Conservation (phyloP, 2,329 filamentous ascomycete genomes). For the Xylariaceae sp. region DNA sequence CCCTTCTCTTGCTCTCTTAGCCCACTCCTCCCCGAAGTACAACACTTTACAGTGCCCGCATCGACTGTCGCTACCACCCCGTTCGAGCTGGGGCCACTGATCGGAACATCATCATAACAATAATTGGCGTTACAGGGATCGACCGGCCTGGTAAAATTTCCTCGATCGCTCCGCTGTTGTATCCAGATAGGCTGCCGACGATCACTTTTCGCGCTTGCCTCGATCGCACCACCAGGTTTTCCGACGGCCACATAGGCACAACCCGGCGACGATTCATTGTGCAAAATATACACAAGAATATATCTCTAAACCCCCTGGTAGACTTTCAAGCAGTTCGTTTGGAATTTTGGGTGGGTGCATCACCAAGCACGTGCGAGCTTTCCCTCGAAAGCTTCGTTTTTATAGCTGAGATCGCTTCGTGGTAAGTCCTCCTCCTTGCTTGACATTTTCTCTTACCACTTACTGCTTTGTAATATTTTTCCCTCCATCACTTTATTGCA, state of each 20-base stretch:
- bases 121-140: slow-evolving; percentile 17
- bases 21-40: slow-evolving; percentile 4
- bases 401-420: slow-evolving; percentile 20
- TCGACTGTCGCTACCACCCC: slow-evolving; percentile 20
- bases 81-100: slow-evolving; percentile 17
- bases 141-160: slow-evolving; percentile 10
- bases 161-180: slow-evolving; percentile 6
- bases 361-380: slow-evolving; percentile 14
- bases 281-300: slow-evolving; percentile 19
- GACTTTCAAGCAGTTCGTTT: slow-evolving; percentile 17
- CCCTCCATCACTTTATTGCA: no score
- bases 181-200: slow-evolving; percentile 9
- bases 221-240: slow-evolving; percentile 17
- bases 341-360: slow-evolving; percentile 21
- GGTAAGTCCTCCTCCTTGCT: slow-evolving; percentile 16
- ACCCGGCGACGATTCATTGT: slow-evolving; percentile 29
- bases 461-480: no score
- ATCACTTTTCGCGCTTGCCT: slow-evolving; percentile 4
- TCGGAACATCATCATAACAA: slow-evolving; percentile 19
- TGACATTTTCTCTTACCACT: neutral
- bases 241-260: slow-evolving; percentile 23
- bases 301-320: slow-evolving; percentile 15
- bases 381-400: slow-evolving; percentile 15
- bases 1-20: slow-evolving; percentile 3
- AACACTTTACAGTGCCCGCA: slow-evolving; percentile 10